Percentiles rank a stretch among this genome's conserved stretches.
phyloP scores from a whole-genome alignment of 306 rosid genomes.

The Abrus precatorius region DNA sequence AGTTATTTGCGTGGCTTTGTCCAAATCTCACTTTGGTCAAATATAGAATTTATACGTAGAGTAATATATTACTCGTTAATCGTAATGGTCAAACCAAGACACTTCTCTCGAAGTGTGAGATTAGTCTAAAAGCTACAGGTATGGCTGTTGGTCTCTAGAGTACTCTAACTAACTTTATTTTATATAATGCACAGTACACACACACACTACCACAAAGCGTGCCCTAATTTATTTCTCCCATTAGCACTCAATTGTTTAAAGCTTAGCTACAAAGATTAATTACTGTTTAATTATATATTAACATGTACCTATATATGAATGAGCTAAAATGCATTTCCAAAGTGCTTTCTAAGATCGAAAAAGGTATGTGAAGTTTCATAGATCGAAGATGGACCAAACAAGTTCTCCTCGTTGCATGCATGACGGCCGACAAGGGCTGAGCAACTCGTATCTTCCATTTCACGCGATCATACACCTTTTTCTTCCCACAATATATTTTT shows the following conservation, averaged over 20 bases:
- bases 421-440: slow-evolving; percentile 78
- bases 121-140: background rate
- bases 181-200: background rate
- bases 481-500: slow-evolving; percentile 12
- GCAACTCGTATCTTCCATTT: slow-evolving; percentile 64
- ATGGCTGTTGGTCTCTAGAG: background rate
- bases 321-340: background rate
- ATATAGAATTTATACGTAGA: too few relatives aligned
- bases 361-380: slow-evolving; percentile 12
- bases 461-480: slow-evolving; percentile 61
- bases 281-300: background rate
- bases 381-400: slow-evolving; percentile 36
- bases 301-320: background rate
- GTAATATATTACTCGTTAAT: background rate
- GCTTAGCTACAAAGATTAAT: background rate
- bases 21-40: too few relatives aligned
- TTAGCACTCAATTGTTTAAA: slow-evolving; percentile 21
- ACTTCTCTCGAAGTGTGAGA: slow-evolving; percentile 7
- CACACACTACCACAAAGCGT: slow-evolving; percentile 19
- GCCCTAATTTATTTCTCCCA: background rate
- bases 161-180: background rate
- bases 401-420: slow-evolving; percentile 61
- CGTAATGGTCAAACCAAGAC: slow-evolving; percentile 11
- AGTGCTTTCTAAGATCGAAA: slow-evolving; percentile 10
- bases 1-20: too few relatives aligned